Evolutionary conservation across 805 yeast species (phyloP).

Genomic region (Yarrowia sp.): DNA sequence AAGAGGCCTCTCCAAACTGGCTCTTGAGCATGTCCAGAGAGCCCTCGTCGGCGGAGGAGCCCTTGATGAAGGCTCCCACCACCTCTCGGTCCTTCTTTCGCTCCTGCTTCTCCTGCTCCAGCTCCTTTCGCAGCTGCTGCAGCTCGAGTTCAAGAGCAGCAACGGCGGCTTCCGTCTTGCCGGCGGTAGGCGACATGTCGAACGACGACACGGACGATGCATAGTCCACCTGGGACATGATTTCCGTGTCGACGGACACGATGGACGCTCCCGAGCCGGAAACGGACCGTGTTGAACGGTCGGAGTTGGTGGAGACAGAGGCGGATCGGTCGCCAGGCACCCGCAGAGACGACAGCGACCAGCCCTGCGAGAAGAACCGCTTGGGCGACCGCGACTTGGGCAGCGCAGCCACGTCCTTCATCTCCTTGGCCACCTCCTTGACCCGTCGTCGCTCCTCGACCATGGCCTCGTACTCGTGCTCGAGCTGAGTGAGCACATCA

Average conservation of each 20-base stretch:
- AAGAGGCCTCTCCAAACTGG: conserved; percentile 31
- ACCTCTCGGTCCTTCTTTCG: conserved; percentile 5
- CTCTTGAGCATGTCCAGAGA: conserved; percentile 14
- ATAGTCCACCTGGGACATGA: conserved; percentile 27
- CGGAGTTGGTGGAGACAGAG: neutral
- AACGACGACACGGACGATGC: conserved; percentile 22
- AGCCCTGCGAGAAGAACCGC: conserved; percentile 25
- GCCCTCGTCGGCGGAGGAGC: neutral
- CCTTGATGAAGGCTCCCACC: conserved; percentile 8
- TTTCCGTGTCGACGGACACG: conserved; percentile 14
- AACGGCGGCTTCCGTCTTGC: conserved; percentile 18
- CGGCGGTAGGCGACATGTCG: conserved; percentile 20
- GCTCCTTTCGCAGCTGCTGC: conserved; percentile 13
- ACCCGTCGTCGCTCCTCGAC: conserved; percentile 19
- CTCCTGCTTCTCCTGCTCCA: conserved; percentile 15
- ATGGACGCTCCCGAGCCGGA: conserved; percentile 13
- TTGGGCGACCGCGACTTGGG: neutral
- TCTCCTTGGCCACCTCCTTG: neutral
- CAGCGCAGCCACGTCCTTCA: neutral
- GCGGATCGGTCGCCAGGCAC: conserved; percentile 3
- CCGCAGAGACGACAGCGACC: conserved; percentile 21
- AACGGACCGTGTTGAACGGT: conserved; percentile 24
- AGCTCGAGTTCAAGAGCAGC: conserved; percentile 23
- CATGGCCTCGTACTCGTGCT: conserved; percentile 8
- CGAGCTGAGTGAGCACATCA: neutral